Conservation (phyloP, 164 flowering plant species). For the Vitis cinerea region DNA sequence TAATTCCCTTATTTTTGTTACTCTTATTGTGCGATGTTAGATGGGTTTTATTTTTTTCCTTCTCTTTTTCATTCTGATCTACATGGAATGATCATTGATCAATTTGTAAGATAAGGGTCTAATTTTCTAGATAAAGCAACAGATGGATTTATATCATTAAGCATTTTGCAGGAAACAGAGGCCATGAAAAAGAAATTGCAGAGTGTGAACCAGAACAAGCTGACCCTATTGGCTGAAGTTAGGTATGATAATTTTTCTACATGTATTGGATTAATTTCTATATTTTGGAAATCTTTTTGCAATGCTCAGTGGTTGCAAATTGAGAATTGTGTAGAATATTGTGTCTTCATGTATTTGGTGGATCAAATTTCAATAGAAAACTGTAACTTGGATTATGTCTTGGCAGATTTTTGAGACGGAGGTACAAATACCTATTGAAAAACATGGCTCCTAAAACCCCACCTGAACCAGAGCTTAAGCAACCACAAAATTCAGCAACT, state of each 20-base stretch:
- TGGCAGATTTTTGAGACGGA: conserved; percentile 56
- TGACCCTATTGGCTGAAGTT: conserved; percentile 68
- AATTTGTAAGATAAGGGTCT: not conserved
- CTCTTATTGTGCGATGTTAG: no score
- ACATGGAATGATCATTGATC: no score
- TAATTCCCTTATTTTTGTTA: no score
- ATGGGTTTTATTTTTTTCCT: no score
- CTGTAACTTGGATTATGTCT: not conserved
- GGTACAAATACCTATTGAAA: conserved; percentile 40
- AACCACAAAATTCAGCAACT: conserved; percentile 10
- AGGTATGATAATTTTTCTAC: conserved; percentile 33
- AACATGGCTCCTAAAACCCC: conserved; percentile 20
- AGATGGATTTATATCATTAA: not conserved
- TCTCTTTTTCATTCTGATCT: no score
- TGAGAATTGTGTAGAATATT: not conserved
- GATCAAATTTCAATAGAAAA: not conserved
- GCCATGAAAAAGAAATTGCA: conserved; percentile 43
- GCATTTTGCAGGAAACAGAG: conserved; percentile 54
- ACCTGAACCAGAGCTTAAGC: conserved; percentile 13
- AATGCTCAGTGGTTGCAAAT: no score
- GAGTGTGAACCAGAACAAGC: conserved; percentile 39
- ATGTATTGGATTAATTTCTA: no score
- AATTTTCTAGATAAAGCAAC: not conserved
- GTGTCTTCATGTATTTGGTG: not conserved
- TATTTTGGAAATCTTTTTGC: no score